phyloP scores from a whole-genome alignment of 208 protist genomes.

The Angomonas deanei region DNA sequence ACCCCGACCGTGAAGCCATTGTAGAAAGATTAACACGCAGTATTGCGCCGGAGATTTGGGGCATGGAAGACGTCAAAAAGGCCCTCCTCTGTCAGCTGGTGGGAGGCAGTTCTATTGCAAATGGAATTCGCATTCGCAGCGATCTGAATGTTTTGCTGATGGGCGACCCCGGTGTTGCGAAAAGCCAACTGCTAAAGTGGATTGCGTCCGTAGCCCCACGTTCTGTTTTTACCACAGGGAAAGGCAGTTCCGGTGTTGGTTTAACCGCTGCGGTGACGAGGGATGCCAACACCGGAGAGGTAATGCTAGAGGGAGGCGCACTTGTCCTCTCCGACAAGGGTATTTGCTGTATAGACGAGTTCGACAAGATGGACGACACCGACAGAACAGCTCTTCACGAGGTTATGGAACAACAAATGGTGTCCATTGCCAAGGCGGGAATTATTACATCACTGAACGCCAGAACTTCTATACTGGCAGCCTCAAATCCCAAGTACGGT shows the following conservation, averaged over 20 bases:
- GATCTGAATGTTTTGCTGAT: constrained; percentile 99
- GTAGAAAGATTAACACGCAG: constrained; percentile 95
- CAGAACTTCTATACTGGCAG: constrained; percentile 97
- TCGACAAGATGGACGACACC: constrained; percentile 99
- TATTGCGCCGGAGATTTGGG: constrained; percentile 97
- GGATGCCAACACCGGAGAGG: constrained; percentile 95
- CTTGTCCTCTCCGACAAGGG: constrained; percentile 97
- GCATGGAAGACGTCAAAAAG: constrained; percentile 98
- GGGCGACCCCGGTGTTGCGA: constrained; percentile 99
- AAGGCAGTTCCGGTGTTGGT: constrained; percentile 97
- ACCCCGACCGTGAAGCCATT: constrained; percentile 78
- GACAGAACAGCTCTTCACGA: constrained; percentile 96
- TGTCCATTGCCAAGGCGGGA: constrained; percentile 99
- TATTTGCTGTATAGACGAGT: constrained; percentile 99
- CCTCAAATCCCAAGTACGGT: constrained; percentile 97
- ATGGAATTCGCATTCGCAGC: constrained; percentile 90
- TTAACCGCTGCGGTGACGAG: constrained; percentile 97
- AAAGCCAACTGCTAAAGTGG: constrained; percentile 98
- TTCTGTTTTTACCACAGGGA: constrained; percentile 98
- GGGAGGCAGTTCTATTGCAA: constrained; percentile 97
- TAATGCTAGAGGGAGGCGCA: constrained; percentile 94
- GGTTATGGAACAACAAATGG: constrained; percentile 99
- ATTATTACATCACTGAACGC: constrained; percentile 99
- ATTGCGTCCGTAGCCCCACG: constrained; percentile 96
- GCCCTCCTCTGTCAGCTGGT: constrained; percentile 97